phyloP scores from a whole-genome alignment of 768 basidiomycete species.

The Auricularia sp. region DNA sequence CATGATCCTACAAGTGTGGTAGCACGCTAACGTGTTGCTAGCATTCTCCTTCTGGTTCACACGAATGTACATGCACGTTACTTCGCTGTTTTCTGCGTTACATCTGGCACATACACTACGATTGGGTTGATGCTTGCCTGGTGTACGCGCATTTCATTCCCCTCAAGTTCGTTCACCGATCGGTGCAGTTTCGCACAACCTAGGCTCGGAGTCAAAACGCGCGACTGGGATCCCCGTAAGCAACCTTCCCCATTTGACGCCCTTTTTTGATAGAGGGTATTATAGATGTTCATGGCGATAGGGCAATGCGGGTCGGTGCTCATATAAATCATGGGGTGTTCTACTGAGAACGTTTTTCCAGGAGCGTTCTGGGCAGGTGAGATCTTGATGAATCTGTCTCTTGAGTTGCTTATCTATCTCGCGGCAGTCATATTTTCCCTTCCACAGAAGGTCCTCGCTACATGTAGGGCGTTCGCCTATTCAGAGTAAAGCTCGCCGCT shows the following conservation, averaged over 20 bases:
- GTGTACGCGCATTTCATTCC: slow-evolving; percentile 37
- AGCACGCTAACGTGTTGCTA: not conserved
- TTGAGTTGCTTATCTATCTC: not conserved
- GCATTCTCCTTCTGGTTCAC: slow-evolving; percentile 42
- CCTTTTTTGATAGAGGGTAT: not conserved
- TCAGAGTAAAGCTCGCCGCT: not conserved
- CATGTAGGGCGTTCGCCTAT: slow-evolving; percentile 33
- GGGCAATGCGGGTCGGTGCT: slow-evolving; percentile 49
- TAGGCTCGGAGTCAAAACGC: slow-evolving; percentile 69
- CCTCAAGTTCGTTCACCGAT: slow-evolving; percentile 7
- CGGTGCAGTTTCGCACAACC: slow-evolving; percentile 52
- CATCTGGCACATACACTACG: slow-evolving; percentile 64
- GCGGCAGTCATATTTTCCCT: slow-evolving; percentile 46
- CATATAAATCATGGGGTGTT: not conserved
- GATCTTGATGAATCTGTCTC: slow-evolving; percentile 18
- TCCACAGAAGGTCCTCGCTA: slow-evolving; percentile 53
- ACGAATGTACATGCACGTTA: slow-evolving; percentile 55
- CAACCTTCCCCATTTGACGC: not conserved
- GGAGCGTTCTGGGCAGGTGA: slow-evolving; percentile 25
- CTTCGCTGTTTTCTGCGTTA: slow-evolving; percentile 71
- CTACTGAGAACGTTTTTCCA: slow-evolving; percentile 13
- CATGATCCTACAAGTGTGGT: not conserved
- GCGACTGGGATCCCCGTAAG: slow-evolving; percentile 54
- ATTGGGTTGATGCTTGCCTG: slow-evolving; percentile 70
- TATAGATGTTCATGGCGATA: slow-evolving; percentile 59